Evolutionary conservation across 139 green algal genomes (phyloP).

Genomic region (Chlorella sp.): DNA sequence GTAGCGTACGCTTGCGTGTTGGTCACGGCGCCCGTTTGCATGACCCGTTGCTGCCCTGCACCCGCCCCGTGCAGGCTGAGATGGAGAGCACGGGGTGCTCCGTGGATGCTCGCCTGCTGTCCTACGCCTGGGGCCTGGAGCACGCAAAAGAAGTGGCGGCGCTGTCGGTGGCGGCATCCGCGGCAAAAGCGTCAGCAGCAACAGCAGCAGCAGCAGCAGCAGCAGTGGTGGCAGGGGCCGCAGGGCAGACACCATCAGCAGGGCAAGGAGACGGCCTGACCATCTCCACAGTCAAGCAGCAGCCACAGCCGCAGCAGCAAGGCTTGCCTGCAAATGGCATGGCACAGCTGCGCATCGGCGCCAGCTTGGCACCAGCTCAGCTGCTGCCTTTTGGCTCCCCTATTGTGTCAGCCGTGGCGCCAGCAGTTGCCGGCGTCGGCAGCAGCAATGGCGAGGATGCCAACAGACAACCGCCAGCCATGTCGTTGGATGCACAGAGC

Average conservation of each 20-base stretch:
- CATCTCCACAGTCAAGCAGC: background rate
- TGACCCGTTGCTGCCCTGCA: background rate
- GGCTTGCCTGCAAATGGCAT: background rate
- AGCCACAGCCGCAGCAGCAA: background rate
- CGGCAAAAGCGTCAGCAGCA: background rate
- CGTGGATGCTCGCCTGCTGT: constrained; percentile 62
- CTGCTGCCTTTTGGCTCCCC: constrained; percentile 16
- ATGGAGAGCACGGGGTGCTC: constrained; percentile 54
- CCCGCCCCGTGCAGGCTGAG: constrained; percentile 11
- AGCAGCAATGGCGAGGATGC: background rate
- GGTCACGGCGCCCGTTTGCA: background rate
- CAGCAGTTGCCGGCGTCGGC: background rate
- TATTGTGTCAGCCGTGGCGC: background rate
- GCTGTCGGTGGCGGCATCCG: background rate
- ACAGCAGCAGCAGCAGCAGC: background rate
- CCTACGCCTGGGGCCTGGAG: constrained; percentile 59
- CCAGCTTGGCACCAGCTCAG: background rate
- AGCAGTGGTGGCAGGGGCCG: background rate
- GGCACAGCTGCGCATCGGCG: background rate
- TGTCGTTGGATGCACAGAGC: background rate
- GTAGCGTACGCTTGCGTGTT: background rate
- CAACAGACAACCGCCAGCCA: background rate
- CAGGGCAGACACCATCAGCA: background rate
- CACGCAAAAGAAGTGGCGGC: constrained; percentile 15
- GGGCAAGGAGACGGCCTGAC: background rate